phyloP scores from a whole-genome alignment of 2,329 filamentous ascomycete species.

The Penicillium digitatum region DNA sequence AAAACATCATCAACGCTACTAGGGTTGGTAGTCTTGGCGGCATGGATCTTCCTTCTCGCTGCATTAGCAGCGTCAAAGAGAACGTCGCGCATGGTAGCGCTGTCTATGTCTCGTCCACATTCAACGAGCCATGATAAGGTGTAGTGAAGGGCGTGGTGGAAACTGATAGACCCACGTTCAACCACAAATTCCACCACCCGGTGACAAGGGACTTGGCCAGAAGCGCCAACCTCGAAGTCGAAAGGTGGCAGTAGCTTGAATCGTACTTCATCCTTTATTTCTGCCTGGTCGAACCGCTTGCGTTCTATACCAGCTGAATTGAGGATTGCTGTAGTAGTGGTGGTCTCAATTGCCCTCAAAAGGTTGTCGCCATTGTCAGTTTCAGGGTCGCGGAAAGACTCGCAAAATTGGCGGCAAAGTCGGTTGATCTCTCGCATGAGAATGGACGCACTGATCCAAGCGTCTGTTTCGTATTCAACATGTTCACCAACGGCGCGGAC shows the following conservation, averaged over 20 bases:
- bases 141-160: conserved; percentile 95
- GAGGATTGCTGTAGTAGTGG: conserved; percentile 78
- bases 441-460: conserved; percentile 93
- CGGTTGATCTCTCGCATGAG: conserved; percentile 94
- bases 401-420: conserved; percentile 80
- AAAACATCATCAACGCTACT: conserved; percentile 58
- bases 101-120: conserved; percentile 71
- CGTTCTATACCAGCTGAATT: conserved; percentile 89
- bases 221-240: conserved; percentile 63
- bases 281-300: conserved; percentile 75
- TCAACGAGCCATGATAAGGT: conserved; percentile 94
- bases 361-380: conserved; percentile 64
- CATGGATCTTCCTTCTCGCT: conserved; percentile 50
- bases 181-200: conserved; percentile 81
- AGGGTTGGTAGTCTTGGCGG: conserved; percentile 51
- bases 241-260: conserved; percentile 77
- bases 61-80: conserved; percentile 66
- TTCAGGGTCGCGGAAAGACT: conserved; percentile 71
- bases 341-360: conserved; percentile 62
- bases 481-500: conserved; percentile 88
- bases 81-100: conserved; percentile 62
- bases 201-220: conserved; percentile 51
- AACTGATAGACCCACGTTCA: conserved; percentile 86
- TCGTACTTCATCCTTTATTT: conserved; percentile 78
- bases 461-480: conserved; percentile 96